A percentile compares a stretch with the other conserved stretches of the same genome.
Evolutionary conservation across 306 rosid species (phyloP).

Genomic region (Coriaria nepalensis): DNA sequence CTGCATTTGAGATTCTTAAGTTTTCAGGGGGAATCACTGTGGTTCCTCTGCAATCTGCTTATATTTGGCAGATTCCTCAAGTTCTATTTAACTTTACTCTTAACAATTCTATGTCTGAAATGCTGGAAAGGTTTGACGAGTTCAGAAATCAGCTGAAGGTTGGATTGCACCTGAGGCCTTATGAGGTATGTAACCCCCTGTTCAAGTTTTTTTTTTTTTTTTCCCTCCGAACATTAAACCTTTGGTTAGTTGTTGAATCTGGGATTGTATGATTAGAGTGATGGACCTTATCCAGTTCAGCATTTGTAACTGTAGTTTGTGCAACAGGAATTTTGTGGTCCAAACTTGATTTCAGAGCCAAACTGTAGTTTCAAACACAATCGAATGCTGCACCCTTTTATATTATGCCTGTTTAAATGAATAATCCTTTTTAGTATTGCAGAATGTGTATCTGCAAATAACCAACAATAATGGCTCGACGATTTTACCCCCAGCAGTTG

Average conservation of each 20-base stretch:
- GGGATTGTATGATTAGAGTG: too few relatives aligned
- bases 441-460: conserved; percentile 64
- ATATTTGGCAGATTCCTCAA: conserved; percentile 59
- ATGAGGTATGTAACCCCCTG: conserved; percentile 43
- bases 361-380: too few relatives aligned
- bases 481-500: conserved; percentile 29
- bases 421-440: conserved; percentile 19
- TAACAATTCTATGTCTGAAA: conserved; percentile 47
- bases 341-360: too few relatives aligned
- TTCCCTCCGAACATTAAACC: too few relatives aligned
- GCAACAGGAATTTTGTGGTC: too few relatives aligned
- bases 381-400: too few relatives aligned
- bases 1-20: conserved; percentile 56
- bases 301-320: not conserved
- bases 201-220: conserved; percentile 12
- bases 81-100: conserved; percentile 72
- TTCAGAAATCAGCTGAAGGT: conserved; percentile 49
- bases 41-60: conserved; percentile 48
- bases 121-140: conserved; percentile 42
- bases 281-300: not conserved
- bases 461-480: conserved; percentile 67
- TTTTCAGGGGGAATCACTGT: conserved; percentile 69
- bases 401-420: not conserved
- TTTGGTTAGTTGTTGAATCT: too few relatives aligned
- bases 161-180: conserved; percentile 48